Percentiles rank a stretch among this genome's conserved stretches.
Evolutionary conservation across 2,329 filamentous ascomycete genomes (phyloP).

Genomic region (Botryosphaeria dothidea): DNA sequence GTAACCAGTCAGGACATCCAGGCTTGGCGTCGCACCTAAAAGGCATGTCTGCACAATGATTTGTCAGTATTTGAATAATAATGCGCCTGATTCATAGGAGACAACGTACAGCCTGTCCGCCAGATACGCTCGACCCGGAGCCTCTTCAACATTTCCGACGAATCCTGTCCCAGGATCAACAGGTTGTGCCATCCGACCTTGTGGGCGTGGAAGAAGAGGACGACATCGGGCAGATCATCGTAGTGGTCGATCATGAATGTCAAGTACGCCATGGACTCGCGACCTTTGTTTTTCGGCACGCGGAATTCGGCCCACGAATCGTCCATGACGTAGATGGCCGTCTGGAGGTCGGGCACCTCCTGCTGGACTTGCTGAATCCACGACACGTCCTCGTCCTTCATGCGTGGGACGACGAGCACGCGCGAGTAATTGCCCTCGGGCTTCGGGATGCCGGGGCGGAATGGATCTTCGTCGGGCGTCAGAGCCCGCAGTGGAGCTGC

Average conservation of each 20-base stretch:
- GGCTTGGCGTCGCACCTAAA: conserved; percentile 57
- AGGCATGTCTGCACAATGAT: background rate
- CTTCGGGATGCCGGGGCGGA: conserved; percentile 25
- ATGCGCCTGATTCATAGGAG: background rate
- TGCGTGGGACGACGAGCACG: conserved; percentile 39
- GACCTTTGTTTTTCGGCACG: conserved; percentile 60
- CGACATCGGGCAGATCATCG: conserved; percentile 57
- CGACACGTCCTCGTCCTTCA: conserved; percentile 36
- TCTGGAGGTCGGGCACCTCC: conserved; percentile 36
- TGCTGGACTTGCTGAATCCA: conserved; percentile 32
- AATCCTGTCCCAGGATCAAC: conserved; percentile 52
- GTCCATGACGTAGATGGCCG: conserved; percentile 55
- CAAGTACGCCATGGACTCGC: conserved; percentile 64
- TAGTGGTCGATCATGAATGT: conserved; percentile 66
- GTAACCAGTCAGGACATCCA: conserved; percentile 62
- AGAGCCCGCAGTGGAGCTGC: conserved; percentile 3
- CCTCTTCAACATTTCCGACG: conserved; percentile 51
- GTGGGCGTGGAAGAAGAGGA: conserved; percentile 61
- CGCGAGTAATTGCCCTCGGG: conserved; percentile 38
- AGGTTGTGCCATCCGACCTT: conserved; percentile 63
- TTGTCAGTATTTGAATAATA: conserved; percentile 55
- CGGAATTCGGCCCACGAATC: conserved; percentile 51
- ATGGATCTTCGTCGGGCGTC: conserved; percentile 17
- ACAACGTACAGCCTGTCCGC: conserved; percentile 42
- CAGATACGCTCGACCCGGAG: conserved; percentile 55